Evolutionary conservation across 2,329 filamentous ascomycete species (phyloP).

Genomic region (Metarhizium anisopliae): DNA sequence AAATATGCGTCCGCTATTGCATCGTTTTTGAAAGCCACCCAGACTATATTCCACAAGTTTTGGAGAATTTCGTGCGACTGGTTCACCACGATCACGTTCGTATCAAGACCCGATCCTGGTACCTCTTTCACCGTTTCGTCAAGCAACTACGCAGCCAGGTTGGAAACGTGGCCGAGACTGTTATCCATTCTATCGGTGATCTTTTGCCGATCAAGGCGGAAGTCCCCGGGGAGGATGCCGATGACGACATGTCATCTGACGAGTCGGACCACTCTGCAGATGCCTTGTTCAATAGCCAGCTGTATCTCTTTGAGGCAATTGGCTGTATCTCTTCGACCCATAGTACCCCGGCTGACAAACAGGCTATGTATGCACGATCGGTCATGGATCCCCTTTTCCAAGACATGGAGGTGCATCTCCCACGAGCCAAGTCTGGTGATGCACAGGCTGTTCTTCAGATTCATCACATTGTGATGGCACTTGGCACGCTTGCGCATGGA

Average conservation of each 20-base stretch:
- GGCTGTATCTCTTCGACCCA: constrained; percentile 82
- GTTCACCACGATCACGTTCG: constrained; percentile 83
- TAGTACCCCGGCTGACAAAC: constrained; percentile 70
- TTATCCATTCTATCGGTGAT: constrained; percentile 84
- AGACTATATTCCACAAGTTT: constrained; percentile 71
- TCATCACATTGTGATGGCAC: constrained; percentile 92
- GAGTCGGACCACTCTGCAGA: constrained; percentile 86
- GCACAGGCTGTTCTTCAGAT: constrained; percentile 78
- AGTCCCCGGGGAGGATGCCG: constrained; percentile 63
- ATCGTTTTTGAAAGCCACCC: constrained; percentile 83
- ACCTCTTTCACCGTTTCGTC: constrained; percentile 86
- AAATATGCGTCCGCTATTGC: constrained; percentile 91
- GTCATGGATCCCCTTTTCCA: constrained; percentile 83
- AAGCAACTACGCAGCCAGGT: constrained; percentile 79
- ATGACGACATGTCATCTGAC: constrained; percentile 92
- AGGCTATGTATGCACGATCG: constrained; percentile 76
- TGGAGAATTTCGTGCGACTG: constrained; percentile 85
- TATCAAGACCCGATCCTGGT: constrained; percentile 89
- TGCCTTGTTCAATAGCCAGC: constrained; percentile 80
- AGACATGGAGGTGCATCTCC: constrained; percentile 78
- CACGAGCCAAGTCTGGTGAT: constrained; percentile 69
- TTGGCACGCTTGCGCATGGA: constrained; percentile 84
- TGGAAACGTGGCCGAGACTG: constrained; percentile 80
- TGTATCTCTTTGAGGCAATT: constrained; percentile 91
- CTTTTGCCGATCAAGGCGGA: constrained; percentile 87